A percentile compares a stretch with the other conserved stretches of the same genome.
Conservation (phyloP, 441 rosid species). For the Corymbia calophylla region DNA sequence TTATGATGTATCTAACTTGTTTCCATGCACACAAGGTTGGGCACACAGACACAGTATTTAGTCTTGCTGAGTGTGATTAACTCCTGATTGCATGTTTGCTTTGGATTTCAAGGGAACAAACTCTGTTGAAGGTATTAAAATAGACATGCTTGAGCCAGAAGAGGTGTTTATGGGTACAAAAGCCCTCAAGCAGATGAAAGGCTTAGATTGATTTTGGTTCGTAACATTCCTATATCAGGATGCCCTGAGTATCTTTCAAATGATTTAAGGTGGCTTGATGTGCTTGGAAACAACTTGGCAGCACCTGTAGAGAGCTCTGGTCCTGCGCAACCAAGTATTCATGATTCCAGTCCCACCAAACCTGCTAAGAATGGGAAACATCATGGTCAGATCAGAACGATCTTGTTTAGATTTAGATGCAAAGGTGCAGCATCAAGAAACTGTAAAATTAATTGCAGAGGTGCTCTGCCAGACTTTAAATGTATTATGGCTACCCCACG, state of each 20-base stretch:
- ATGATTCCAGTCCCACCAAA: not conserved
- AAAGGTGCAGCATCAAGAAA: not conserved
- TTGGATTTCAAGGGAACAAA: not conserved
- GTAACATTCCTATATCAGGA: not conserved
- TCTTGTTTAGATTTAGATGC: not conserved
- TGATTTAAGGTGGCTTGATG: not conserved
- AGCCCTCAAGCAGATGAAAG: not conserved
- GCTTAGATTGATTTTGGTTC: not conserved
- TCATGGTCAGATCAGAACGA: not conserved
- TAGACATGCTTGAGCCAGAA: not conserved
- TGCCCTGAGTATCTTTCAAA: not conserved
- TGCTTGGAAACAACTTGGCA: not conserved
- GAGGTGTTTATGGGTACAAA: not conserved
- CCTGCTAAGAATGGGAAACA: not conserved
- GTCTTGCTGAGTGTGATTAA: not conserved
- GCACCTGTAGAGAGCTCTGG: not conserved
- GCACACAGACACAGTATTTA: not conserved
- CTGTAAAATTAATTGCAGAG: not conserved
- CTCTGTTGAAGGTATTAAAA: not conserved
- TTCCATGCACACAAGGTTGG: not conserved
- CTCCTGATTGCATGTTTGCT: not conserved
- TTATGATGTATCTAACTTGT: not conserved
- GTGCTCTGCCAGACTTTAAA: not conserved
- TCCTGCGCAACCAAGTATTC: not conserved
- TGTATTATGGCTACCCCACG: rapidly evolving